Base-by-base conservation (phyloP, 2,329 filamentous ascomycete species). In the Trichoderma sp. region DNA sequence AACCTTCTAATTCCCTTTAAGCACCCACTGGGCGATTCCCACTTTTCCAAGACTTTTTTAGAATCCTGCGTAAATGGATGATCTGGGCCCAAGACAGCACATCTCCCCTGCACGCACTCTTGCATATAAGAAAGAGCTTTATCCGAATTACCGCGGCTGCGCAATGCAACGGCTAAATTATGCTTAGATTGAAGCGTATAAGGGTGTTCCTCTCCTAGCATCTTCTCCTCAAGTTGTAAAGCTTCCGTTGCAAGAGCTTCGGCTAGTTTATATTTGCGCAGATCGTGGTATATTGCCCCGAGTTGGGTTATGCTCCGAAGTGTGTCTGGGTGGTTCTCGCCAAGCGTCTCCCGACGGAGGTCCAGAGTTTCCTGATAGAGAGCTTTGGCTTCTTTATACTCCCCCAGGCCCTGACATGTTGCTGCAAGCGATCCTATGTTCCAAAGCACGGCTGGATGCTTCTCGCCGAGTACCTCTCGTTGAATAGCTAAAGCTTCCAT, bases 161-260 rank as follows among this genome's bases (percentile, higher is more conserved):
- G 41, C 41, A 9, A 45, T n/a, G 41, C 41, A 4, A 45, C 3
- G 16, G 41, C 41, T 8, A 45, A 18, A 7, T 45, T 45, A n/a
- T 45, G 41, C 41, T 45, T 45, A n/a, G 41, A 45, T 45, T 45
- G 41, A 45, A 45, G 41, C 41, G 41, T 45, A n/a, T 0, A 86
- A 4, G 41, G 41, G 1, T 45, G 41, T 9, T 45, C 41, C 3
- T 45, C 41, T 45, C 41, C 41, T 3, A 45, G 7, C 3, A 45
- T 45, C 41, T 45, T 45, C 0, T 45, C 3, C 41, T 45, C 41
- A 45, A 45, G 41, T 1, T 45, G 0, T n/a, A 45, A n/a, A 2
- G 41, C 41, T 45, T 45, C 41, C 3, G 2, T n/a, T 45, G 16
- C 41, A 45, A 45, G 41, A 45, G 16, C 0, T n/a, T 45, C 41